Conservation (phyloP, 2,329 filamentous ascomycete species). For the Tympanopsis confertula region DNA sequence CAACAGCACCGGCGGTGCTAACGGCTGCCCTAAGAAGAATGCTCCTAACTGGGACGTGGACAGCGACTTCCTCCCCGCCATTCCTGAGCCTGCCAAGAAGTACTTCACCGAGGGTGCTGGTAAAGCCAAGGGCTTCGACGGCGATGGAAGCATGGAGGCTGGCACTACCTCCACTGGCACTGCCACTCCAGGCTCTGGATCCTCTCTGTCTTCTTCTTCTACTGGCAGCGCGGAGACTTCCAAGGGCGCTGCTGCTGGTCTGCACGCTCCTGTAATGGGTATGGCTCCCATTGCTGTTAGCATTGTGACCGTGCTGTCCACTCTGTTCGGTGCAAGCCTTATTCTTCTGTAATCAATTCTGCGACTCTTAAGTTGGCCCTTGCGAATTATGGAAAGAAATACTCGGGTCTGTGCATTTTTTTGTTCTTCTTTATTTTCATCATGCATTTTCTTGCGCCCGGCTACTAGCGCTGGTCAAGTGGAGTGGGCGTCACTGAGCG, state of each 20-base stretch:
- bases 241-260: conserved; percentile 15
- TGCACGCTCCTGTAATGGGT: conserved; percentile 10
- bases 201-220: conserved; percentile 3
- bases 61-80: conserved; percentile 35
- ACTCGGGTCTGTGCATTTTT: too few relatives aligned
- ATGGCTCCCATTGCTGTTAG: conserved; percentile 18
- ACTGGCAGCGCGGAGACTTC: conserved; percentile 14
- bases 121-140: conserved; percentile 37
- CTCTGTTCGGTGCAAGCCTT: conserved; percentile 20
- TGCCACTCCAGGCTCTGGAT: conserved; percentile 24
- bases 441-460: too few relatives aligned
- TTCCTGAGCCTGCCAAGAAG: conserved; percentile 34
- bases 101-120: conserved; percentile 43
- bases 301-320: conserved; percentile 19
- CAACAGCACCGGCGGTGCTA: conserved; percentile 30
- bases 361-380: too few relatives aligned
- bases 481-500: too few relatives aligned
- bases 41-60: conserved; percentile 35
- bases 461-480: too few relatives aligned
- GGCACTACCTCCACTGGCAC: conserved; percentile 31
- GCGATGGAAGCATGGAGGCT: conserved; percentile 40
- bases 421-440: too few relatives aligned
- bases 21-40: conserved; percentile 36
- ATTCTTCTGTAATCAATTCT: conserved; percentile 28
- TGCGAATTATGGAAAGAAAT: too few relatives aligned